Percentiles rank a stretch among this genome's conserved stretches.
These are phyloP conservation scores for Colletotrichum melonis DNA, from an alignment of 2,329 filamentous ascomycete genomes.

Conservation along the genomic window DNA sequence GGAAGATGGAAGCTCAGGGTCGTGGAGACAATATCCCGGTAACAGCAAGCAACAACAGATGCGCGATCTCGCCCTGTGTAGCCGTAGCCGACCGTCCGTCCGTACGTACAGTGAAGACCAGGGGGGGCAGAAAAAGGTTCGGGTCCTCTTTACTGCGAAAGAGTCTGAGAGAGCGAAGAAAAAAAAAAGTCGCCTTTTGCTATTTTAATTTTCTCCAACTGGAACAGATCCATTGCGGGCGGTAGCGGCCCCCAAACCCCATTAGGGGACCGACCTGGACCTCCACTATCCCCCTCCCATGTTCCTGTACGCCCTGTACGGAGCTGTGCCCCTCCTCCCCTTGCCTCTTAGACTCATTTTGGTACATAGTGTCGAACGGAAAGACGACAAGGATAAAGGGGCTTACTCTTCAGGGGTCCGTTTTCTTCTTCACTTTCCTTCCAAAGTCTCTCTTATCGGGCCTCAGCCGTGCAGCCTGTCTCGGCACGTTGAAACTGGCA, in stretches of 20 bases:
- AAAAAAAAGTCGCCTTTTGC: neutral
- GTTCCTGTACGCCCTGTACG: neutral
- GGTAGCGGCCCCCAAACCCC: neutral
- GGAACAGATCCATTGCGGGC: conserved; percentile 8
- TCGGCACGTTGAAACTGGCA: neutral
- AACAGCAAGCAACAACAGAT: neutral
- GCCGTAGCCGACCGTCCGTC: neutral
- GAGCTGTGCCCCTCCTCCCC: neutral
- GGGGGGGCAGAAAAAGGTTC: neutral
- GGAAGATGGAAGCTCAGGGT: neutral
- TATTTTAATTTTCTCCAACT: conserved; percentile 13
- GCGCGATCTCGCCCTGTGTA: conserved; percentile 22
- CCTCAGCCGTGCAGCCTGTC: neutral
- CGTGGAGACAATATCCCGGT: neutral
- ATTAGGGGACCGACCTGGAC: conserved; percentile 1
- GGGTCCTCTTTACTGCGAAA: neutral
- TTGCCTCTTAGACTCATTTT: neutral
- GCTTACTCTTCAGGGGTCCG: neutral
- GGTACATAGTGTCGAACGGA: neutral
- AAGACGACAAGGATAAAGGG: conserved; percentile 5
- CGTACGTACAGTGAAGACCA: neutral
- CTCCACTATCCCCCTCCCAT: neutral
- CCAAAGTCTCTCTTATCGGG: neutral
- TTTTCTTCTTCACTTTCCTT: neutral
- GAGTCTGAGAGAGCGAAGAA: neutral